A percentile compares a stretch with the other conserved stretches of the same genome.
Conservation (phyloP, 257 asterid genomes). For the Forsythia viridissima region DNA sequence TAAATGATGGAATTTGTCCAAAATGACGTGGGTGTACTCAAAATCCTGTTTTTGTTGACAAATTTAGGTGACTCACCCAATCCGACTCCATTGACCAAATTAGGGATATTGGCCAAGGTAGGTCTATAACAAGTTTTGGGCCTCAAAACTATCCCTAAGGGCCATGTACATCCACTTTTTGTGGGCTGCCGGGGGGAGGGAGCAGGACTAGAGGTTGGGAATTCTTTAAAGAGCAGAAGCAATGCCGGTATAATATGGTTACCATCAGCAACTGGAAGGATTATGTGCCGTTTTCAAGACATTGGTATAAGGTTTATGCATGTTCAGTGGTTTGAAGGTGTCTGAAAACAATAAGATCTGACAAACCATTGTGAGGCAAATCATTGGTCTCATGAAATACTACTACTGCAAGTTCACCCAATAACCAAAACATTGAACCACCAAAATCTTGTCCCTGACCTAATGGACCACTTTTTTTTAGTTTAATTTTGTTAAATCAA, state of each 20-base stretch:
- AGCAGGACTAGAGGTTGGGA: not conserved
- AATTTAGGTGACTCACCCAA: not conserved
- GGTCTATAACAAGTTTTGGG: not conserved
- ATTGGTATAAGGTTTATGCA: not conserved
- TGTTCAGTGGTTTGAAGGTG: not conserved
- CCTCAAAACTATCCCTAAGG: not conserved
- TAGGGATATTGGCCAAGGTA: not conserved
- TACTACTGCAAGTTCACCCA: not conserved
- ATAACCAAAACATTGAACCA: not conserved
- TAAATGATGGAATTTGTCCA: not conserved
- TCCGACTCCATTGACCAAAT: not conserved
- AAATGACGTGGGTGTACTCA: not conserved
- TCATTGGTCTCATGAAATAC: not conserved
- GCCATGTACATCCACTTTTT: not conserved
- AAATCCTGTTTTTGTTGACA: not conserved
- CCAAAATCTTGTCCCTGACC: not conserved
- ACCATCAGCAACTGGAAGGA: not conserved
- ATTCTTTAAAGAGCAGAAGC: not conserved
- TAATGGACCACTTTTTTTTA: too few species aligned
- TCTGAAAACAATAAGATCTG: not conserved
- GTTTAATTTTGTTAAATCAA: too few species aligned
- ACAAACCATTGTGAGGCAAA: not conserved
- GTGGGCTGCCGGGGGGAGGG: not conserved
- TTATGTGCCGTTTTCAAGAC: not conserved
- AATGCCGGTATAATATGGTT: not conserved